Conservation (phyloP, 1,139 yeast genomes). For the Zhuliangozyma blackwelliae region DNA sequence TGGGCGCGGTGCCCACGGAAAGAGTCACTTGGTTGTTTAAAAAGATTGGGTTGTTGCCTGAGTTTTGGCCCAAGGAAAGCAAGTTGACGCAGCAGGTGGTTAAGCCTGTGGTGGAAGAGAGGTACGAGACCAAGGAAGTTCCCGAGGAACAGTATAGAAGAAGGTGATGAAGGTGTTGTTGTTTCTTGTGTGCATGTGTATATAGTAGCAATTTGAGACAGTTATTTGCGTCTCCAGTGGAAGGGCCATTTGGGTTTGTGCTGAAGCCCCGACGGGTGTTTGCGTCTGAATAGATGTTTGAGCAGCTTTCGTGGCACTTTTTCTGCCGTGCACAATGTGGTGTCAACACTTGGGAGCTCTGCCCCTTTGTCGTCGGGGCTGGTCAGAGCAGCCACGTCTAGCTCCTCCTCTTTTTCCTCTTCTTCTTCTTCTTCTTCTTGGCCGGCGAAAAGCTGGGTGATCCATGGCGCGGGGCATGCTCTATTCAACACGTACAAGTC, state of each 20-base stretch:
- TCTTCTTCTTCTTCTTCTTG: no score
- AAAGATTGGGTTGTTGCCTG: conserved; percentile 74
- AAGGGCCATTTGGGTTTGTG: neutral
- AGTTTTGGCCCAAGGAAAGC: conserved; percentile 59
- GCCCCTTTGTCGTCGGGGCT: no score
- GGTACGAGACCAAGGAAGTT: conserved; percentile 28
- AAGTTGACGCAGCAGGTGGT: conserved; percentile 33
- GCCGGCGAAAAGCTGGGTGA: no score
- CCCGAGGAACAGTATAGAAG: conserved; percentile 31
- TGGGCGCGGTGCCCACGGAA: conserved; percentile 95
- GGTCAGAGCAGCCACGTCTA: no score
- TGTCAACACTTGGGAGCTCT: no score
- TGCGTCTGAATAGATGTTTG: no score
- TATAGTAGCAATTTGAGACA: neutral
- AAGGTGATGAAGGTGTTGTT: conserved; percentile 19
- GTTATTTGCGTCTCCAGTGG: neutral
- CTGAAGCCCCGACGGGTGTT: neutral
- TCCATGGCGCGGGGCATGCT: no score
- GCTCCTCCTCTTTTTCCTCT: no score
- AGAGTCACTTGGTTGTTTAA: conserved; percentile 73
- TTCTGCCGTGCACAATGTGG: no score
- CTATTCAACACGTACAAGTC: neutral
- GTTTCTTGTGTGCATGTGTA: neutral
- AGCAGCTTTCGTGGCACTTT: no score
- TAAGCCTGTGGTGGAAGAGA: conserved; percentile 25